A percentile compares a stretch with the other conserved stretches of the same genome.
Evolutionary conservation across 371 early-diverging fungal genomes (phyloP).

Genomic region (Nosema granulosis): DNA sequence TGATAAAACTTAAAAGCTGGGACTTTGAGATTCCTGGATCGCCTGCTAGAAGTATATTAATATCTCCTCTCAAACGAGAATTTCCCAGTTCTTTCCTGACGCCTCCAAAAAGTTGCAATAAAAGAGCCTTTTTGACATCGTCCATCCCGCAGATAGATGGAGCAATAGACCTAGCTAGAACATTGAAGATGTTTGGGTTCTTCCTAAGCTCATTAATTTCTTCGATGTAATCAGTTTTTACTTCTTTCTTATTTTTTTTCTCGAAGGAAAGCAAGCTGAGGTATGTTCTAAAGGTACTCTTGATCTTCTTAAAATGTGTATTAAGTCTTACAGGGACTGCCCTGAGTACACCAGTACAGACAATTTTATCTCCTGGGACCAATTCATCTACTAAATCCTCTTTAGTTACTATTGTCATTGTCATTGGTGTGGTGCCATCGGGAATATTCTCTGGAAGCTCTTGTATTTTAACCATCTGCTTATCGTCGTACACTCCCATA

Average conservation of each 20-base stretch:
- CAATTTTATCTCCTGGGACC: conserved; percentile 91
- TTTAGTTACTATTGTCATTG: conserved; percentile 80
- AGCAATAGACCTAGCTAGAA: conserved; percentile 70
- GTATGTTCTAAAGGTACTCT: conserved; percentile 87
- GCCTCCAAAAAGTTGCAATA: conserved; percentile 96
- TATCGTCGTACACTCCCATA: conserved; percentile 83
- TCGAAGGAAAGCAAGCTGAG: conserved; percentile 80
- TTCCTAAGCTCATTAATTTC: conserved; percentile 36
- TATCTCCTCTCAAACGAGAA: conserved; percentile 65
- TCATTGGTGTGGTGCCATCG: conserved; percentile 96
- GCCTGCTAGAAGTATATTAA: conserved; percentile 67
- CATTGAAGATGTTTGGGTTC: conserved; percentile 69
- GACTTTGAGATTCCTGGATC: conserved; percentile 68
- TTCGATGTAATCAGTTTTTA: conserved; percentile 20
- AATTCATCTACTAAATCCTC: conserved; percentile 87
- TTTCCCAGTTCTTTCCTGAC: conserved; percentile 63
- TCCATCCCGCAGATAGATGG: conserved; percentile 93
- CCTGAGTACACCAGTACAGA: conserved; percentile 88
- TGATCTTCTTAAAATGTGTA: conserved; percentile 79
- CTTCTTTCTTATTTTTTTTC: conserved; percentile 68
- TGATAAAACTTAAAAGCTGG: conserved; percentile 70
- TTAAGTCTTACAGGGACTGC: conserved; percentile 88
- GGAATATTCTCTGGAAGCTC: conserved; percentile 95
- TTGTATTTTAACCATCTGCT: conserved; percentile 88
- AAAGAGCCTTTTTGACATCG: conserved; percentile 90